These are phyloP conservation scores for Madurella mycetomatis DNA, from an alignment of 2,329 filamentous ascomycete species.

Conservation along the genomic window DNA sequence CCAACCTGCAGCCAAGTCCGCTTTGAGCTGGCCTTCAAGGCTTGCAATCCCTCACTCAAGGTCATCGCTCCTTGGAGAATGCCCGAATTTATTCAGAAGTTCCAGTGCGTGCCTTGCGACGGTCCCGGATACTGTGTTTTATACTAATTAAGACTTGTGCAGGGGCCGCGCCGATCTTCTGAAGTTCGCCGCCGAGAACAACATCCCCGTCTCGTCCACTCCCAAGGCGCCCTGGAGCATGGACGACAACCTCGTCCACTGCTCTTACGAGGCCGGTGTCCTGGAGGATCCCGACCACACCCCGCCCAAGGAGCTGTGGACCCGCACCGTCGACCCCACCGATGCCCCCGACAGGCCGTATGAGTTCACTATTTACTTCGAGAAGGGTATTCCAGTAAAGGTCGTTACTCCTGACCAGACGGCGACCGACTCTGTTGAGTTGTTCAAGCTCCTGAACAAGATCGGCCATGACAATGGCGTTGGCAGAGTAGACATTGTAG, in stretches of 20 bases:
- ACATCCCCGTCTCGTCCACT: slow-evolving; percentile 68
- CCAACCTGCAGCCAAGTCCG: slow-evolving; percentile 54
- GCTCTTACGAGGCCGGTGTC: slow-evolving; percentile 74
- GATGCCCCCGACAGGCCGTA: slow-evolving; percentile 65
- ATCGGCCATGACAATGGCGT: slow-evolving; percentile 70
- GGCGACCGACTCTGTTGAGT: slow-evolving; percentile 65
- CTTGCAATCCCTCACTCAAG: slow-evolving; percentile 56
- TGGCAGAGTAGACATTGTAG: slow-evolving; percentile 78
- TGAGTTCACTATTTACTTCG: slow-evolving; percentile 67
- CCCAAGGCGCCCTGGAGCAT: slow-evolving; percentile 62
- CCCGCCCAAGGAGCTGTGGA: slow-evolving; percentile 78
- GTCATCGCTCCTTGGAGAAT: slow-evolving; percentile 73
- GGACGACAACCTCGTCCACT: slow-evolving; percentile 66
- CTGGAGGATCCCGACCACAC: slow-evolving; percentile 62
- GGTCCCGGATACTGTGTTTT: slow-evolving; percentile 7
- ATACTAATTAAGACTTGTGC: background rate
- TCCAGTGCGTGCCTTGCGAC: slow-evolving; percentile 40
- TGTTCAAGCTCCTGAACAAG: slow-evolving; percentile 68
- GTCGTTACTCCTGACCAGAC: slow-evolving; percentile 74
- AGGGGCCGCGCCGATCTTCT: slow-evolving; percentile 66
- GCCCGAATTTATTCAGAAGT: slow-evolving; percentile 64
- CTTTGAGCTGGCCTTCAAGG: slow-evolving; percentile 49
- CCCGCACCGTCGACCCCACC: slow-evolving; percentile 62
- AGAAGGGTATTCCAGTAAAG: slow-evolving; percentile 64
- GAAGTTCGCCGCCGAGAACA: slow-evolving; percentile 62